Evolutionary conservation across 2,329 filamentous ascomycete species (phyloP), one percentile per base, ranked within the genome.

Genomic region (Penicillium griseofulvum): DNA sequence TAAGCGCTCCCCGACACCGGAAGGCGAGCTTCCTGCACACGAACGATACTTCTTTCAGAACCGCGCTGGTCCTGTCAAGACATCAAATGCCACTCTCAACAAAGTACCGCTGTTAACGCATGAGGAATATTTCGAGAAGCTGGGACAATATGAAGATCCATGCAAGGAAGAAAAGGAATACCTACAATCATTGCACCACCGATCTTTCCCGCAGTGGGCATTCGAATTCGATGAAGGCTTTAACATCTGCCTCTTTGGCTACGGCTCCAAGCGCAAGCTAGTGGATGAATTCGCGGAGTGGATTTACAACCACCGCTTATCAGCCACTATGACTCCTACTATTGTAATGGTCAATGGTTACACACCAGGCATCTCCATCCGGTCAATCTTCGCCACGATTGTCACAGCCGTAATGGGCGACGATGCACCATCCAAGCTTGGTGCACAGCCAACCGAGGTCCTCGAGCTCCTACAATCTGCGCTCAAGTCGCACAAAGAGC

Each of bases 31-130:
- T 2, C 89, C 92, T 5, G 81, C 92, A 0, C 90, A 97, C 68
- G 94, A 97, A 72, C 84, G 89, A 62, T 99, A 95, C 77, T 97
- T 99, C 72, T 90, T 88, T 68, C 90, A 97, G 68, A 97, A 96
- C 70, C 87, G 90, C 45, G 86, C 90, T 0, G 91, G 90, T 2
- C 83, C 86, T 4, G 80, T 85, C 42, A 92, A 92, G 73, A 96
- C 93, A 0, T 97, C 92, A 1, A 88, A 90, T 69, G 94, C 94
- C 62, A 96, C 86, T 0, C 80, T 97, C 5, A 82, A 87, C 0
- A 86, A 87, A 5, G 78, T 95, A 33, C 80, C 84, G 4, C 79
- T 96, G 11, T 84, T 97, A 54, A 91, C 89, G 1, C 92, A 97
- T 67, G 92, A 97, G 54, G 91, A 97, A 69, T 99, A 94, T 74